These are phyloP conservation scores for Paraglomus brasilianum DNA, from an alignment of 192 early-diverging fungal genomes.

Conservation along the genomic window DNA sequence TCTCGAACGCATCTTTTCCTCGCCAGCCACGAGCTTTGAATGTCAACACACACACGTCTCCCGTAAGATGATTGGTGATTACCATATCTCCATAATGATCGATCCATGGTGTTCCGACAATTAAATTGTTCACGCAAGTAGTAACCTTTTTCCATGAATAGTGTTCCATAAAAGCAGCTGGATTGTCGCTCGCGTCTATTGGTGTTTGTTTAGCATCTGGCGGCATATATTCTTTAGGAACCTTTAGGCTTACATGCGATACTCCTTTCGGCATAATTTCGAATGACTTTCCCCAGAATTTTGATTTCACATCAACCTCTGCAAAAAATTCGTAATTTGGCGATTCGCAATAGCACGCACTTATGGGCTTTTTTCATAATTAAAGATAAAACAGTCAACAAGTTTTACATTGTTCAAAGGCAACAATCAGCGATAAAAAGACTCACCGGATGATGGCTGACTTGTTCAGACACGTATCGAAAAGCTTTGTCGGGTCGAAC, in stretches of 20 bases:
- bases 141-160: conserved; percentile 88
- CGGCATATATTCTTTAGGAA: conserved; percentile 51
- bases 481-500: conserved; percentile 74
- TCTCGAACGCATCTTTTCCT: conserved; percentile 64
- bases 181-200: conserved; percentile 43
- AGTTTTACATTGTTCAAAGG: background rate
- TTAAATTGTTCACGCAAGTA: conserved; percentile 82
- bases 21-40: conserved; percentile 79
- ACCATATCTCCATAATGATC: conserved; percentile 85
- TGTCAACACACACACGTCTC: conserved; percentile 71
- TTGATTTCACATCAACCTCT: conserved; percentile 82
- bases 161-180: conserved; percentile 67
- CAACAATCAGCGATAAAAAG: background rate
- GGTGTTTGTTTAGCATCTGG: conserved; percentile 26
- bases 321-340: conserved; percentile 80
- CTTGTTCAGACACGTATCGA: conserved; percentile 85
- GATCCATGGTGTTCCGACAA: conserved; percentile 81
- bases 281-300: conserved; percentile 85
- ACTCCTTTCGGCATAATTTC: conserved; percentile 78
- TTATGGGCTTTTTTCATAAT: conserved; percentile 63
- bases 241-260: conserved; percentile 76
- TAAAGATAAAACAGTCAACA: background rate
- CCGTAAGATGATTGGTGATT: conserved; percentile 80
- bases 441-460: conserved; percentile 81
- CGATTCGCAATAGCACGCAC: conserved; percentile 83